Base-by-base conservation (phyloP, 176 grass and related monocot genomes). In the Pharus latifolius region DNA sequence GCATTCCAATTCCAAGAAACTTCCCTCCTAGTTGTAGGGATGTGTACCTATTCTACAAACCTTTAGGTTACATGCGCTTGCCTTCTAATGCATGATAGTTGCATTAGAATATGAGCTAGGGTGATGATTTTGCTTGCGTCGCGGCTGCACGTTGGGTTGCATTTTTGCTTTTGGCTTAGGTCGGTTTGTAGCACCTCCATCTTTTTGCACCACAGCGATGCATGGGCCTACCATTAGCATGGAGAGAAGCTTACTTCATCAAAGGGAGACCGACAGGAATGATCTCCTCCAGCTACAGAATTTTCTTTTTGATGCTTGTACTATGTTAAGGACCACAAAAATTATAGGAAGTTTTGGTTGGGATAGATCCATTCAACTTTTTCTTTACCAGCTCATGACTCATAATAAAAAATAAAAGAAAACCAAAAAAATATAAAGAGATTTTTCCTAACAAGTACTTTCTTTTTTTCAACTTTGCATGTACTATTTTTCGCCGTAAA, bases 181-280 rank as follows among this genome's bases (percentile, higher is more conserved):
- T 68, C 18, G 4, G 33, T 69, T 44, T 68, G 60, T 67, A 78
- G 28, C 35, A 11, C 20, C 35, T 1, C 1, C 7, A 5, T 17
- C 20, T 42, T 7, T 53, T 13, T 48, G 33, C 19, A 33, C 68
- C 45, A 35, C 46, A 20, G 17, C 48, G 31, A 58, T 48, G 33
- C 13, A 67, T 7, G 54, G 66, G 6, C 72, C 80, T 83, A 83
- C 73, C 38, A 25, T 16, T 70, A 45, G 26, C 60, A 59, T 84
- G 60, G 51, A 48, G 51, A 31, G 65, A 52, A 63, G 73, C 55
- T 65, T 34, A 38, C 38, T 65, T 38, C 38, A 67, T 38, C 55
- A 81, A 63, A 78, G 60, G 15, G 60, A 89, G 68, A 71, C 81
- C 73, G 82, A 89, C 82, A 89, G 65, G 87, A 72, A 89, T 78